A percentile compares a stretch with the other conserved stretches of the same genome.
phyloP scores from a whole-genome alignment of 805 yeast species.

The Komagataella pastoris region DNA sequence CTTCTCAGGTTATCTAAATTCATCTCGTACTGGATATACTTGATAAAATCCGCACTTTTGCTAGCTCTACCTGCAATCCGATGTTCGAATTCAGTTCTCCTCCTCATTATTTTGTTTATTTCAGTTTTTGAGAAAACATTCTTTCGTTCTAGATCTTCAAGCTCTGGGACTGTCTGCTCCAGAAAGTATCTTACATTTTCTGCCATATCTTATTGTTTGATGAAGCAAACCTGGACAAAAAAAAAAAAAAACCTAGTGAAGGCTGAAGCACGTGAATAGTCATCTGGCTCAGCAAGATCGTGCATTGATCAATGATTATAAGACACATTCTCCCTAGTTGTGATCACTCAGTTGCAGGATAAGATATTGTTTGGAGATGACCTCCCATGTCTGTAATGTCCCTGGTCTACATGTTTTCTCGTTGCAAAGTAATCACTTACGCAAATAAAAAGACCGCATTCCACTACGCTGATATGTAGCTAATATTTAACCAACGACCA shows the following conservation, averaged over 20 bases:
- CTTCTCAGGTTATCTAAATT: constrained; percentile 67
- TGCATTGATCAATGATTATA: neutral
- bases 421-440: too few species aligned
- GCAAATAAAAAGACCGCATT: too few species aligned
- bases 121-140: constrained; percentile 77
- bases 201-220: constrained; percentile 14
- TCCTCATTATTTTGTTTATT: constrained; percentile 73
- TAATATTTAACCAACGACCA: too few species aligned
- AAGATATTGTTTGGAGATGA: too few species aligned
- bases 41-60: constrained; percentile 60
- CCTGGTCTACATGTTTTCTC: too few species aligned
- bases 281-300: neutral
- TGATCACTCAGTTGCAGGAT: too few species aligned
- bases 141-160: constrained; percentile 73
- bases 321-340: too few species aligned
- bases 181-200: constrained; percentile 36
- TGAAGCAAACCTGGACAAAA: neutral
- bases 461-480: too few species aligned
- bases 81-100: constrained; percentile 93
- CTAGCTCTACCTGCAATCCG: constrained; percentile 76
- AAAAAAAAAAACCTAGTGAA: neutral
- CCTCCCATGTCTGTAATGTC: too few species aligned
- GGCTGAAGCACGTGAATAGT: neutral
- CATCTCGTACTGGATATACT: constrained; percentile 69
- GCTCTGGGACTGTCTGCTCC: constrained; percentile 76